phyloP scores from a whole-genome alignment of 2,329 filamentous ascomycete species.

The Pseudogymnoascus destructans region DNA sequence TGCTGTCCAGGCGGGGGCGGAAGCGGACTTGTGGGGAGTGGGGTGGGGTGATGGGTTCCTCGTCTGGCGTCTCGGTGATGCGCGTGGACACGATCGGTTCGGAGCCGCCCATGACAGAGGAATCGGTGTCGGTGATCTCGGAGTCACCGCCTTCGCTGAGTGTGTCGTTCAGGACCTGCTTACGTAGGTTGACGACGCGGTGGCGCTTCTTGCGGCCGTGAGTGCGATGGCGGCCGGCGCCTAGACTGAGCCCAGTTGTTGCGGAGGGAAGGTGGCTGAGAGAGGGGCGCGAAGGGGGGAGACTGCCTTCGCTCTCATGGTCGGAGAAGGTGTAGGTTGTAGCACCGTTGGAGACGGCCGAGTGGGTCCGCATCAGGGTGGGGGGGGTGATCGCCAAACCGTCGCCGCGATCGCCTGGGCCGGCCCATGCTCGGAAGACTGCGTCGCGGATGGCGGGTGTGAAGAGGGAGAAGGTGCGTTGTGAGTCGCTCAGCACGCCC shows the following conservation, averaged over 20 bases:
- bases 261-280: conserved; percentile 49
- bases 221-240: conserved; percentile 45
- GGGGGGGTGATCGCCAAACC: conserved; percentile 26
- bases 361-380: conserved; percentile 49
- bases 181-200: conserved; percentile 69
- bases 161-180: conserved; percentile 40
- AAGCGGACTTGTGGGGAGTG: conserved; percentile 31
- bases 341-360: conserved; percentile 40
- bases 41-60: conserved; percentile 40
- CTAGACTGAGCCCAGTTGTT: conserved; percentile 49
- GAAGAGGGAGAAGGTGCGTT: conserved; percentile 80
- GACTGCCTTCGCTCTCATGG: conserved; percentile 44
- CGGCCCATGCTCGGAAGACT: conserved; percentile 86
- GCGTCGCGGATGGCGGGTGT: conserved; percentile 83
- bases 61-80: conserved; percentile 46
- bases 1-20: conserved; percentile 19
- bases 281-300: conserved; percentile 55
- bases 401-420: conserved; percentile 50
- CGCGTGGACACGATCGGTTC: conserved; percentile 44
- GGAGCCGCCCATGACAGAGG: conserved; percentile 46
- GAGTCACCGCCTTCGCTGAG: conserved; percentile 38
- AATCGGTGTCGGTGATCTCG: conserved; percentile 33
- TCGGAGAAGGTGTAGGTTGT: conserved; percentile 65
- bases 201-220: conserved; percentile 68
- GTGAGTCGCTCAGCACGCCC: conserved; percentile 71